Evolutionary conservation across 2,329 filamentous ascomycete genomes (phyloP), one percentile per base, ranked within the genome.

Genomic region (Penicillium brevicompactum): DNA sequence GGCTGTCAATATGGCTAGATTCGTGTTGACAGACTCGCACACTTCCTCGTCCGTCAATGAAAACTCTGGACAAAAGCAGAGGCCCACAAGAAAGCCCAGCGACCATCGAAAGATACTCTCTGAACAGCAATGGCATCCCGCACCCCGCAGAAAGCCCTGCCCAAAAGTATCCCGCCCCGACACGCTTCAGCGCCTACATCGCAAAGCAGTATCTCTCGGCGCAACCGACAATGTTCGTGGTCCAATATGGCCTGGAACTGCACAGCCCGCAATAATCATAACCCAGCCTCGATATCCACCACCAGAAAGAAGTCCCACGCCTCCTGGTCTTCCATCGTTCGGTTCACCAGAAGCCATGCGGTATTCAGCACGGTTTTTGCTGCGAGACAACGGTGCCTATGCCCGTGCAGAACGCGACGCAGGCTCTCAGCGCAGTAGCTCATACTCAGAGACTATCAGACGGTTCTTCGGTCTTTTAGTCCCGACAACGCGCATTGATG

Each of bases 311-410:
- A 58, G 64, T 16, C 70, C 72, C 3, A 80, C 77, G 3, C 77
- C 77, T 18, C 74, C 76, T 1, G 76, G 77, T 1, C 62, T 80
- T 38, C 77, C 77, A 5, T 74, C 74, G 2, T 78, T 78, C 56
- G 74, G 75, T 22, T 73, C 70, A 2, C 63, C 62, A 31, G 74
- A 78, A 63, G 76, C 76, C 10, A 60, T 76, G 11, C 56, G 55
- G n/a, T 70, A 60, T 51, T 64, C 68, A 38, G 56, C 66, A 8
- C 69, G 62, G 32, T 70, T 70, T n/a, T 44, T 63, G 6, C 54
- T 57, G 10, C 57, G 50, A 32, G 51, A 51, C 7, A 50, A 46
- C 11, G 22, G n/a, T 18, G 18, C 37, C 59, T 61, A 18, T 48
- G 48, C 21, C 38, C 55, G 3, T 18, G 13, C 2, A 49, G 38